Percentiles rank a stretch among this genome's conserved stretches.
phyloP scores from a whole-genome alignment of 2,329 filamentous ascomycete genomes.

The Cladosporium halotolerans region DNA sequence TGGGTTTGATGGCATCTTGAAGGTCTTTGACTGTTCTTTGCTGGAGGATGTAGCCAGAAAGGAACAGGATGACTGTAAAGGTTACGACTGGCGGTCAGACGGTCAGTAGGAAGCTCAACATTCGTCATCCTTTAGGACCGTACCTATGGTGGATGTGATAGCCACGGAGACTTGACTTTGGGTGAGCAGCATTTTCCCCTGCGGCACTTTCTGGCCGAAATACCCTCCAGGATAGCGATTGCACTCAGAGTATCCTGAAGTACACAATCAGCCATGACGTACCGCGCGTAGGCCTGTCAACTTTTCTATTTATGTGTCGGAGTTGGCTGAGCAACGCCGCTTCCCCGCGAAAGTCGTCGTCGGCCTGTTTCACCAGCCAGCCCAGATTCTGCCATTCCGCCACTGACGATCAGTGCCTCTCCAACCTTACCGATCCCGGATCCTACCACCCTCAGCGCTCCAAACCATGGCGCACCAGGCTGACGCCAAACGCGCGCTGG shows the following conservation, averaged over 20 bases:
- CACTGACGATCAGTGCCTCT: background rate
- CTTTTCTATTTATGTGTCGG: slow-evolving; percentile 5
- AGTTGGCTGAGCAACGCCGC: slow-evolving; percentile 9
- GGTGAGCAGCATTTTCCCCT: slow-evolving; percentile 52
- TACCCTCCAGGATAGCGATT: slow-evolving; percentile 3
- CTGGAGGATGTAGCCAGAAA: slow-evolving; percentile 81
- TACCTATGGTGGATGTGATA: slow-evolving; percentile 59
- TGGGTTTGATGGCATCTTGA: slow-evolving; percentile 62
- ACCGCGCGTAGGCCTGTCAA: background rate
- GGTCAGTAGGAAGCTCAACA: background rate
- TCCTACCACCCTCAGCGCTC: slow-evolving; percentile 29
- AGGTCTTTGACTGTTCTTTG: slow-evolving; percentile 77
- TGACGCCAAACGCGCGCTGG: slow-evolving; percentile 70
- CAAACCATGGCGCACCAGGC: slow-evolving; percentile 57
- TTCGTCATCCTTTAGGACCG: slow-evolving; percentile 19
- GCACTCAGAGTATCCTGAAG: slow-evolving; percentile 9
- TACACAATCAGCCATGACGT: slow-evolving; percentile 7
- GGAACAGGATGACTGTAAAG: slow-evolving; percentile 62
- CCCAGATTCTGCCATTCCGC: too few species aligned
- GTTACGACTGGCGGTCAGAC: background rate
- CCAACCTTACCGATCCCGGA: background rate
- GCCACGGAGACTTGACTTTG: slow-evolving; percentile 65
- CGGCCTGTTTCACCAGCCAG: too few species aligned
- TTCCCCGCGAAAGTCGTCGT: slow-evolving; percentile 4
- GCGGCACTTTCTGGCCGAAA: slow-evolving; percentile 1